Percentiles rank a stretch among this genome's conserved stretches.
These are phyloP conservation scores for Sphagnum magellanicum DNA, from an alignment of 228 moss, liverwort and hornwort species.

Conservation along the genomic window DNA sequence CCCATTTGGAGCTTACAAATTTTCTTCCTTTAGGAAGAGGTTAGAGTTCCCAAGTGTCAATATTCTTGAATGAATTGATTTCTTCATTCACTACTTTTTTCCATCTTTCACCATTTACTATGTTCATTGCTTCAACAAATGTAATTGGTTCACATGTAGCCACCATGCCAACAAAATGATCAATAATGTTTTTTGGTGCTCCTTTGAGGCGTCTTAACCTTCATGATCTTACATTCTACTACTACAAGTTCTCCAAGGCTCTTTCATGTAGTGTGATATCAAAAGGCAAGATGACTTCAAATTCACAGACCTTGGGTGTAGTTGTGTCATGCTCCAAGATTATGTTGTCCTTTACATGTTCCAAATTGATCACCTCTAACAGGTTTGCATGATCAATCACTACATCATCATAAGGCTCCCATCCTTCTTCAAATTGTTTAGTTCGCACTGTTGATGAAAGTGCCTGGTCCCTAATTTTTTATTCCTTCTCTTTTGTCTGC, in stretches of 20 bases:
- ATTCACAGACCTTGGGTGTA: too few species aligned
- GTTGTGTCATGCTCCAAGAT: too few species aligned
- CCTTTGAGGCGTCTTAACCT: neutral
- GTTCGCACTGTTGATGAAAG: neutral
- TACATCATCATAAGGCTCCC: neutral
- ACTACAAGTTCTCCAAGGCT: too few species aligned
- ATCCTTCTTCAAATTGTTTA: too few species aligned
- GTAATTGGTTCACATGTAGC: neutral
- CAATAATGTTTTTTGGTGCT: neutral
- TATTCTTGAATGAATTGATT: neutral
- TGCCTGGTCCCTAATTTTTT: too few species aligned
- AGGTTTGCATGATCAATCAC: too few species aligned
- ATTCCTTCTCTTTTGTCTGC: neutral
- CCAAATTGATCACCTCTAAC: neutral
- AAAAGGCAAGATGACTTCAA: too few species aligned
- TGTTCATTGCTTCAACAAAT: neutral
- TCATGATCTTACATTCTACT: too few species aligned
- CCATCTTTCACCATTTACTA: neutral
- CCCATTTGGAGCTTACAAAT: neutral
- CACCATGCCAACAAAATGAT: neutral
- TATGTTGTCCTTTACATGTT: neutral
- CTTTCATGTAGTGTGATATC: too few species aligned
- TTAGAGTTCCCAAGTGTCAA: neutral
- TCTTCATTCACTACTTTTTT: neutral
- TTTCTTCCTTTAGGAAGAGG: neutral